These are phyloP conservation scores for Stephania cephalantha DNA, from an alignment of 164 flowering plant genomes.

Conservation along the genomic window DNA sequence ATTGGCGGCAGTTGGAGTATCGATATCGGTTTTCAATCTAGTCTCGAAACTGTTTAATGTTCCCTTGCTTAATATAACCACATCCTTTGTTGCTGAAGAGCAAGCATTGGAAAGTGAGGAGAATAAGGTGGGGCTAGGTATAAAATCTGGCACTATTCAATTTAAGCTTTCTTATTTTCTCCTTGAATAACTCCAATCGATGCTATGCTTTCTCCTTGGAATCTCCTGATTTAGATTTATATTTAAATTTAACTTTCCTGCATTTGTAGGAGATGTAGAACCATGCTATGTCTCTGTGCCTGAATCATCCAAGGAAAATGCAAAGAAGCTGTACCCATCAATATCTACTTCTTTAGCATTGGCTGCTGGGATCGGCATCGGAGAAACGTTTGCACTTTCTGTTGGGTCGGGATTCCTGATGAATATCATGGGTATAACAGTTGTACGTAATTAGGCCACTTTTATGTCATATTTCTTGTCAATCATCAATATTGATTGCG, in stretches of 20 bases:
- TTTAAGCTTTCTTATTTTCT: too few relatives aligned
- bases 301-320: constrained; percentile 22
- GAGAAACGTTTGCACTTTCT: constrained; percentile 74
- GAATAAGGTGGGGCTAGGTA: constrained; percentile 5
- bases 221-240: neutral
- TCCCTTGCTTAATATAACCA: constrained; percentile 87
- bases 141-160: neutral
- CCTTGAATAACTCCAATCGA: neutral
- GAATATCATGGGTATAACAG: constrained; percentile 95
- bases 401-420: constrained; percentile 68
- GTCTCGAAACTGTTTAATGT: constrained; percentile 89
- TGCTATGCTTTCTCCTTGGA: neutral
- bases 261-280: constrained; percentile 12
- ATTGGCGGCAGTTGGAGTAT: constrained; percentile 96
- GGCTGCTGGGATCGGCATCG: constrained; percentile 78
- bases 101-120: constrained; percentile 39
- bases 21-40: constrained; percentile 81
- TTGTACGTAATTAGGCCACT: constrained; percentile 49
- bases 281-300: constrained; percentile 10
- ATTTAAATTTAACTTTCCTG: neutral
- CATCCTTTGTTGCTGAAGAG: constrained; percentile 96
- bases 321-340: constrained; percentile 66
- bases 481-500: neutral
- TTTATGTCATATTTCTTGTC: neutral
- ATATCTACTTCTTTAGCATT: constrained; percentile 76